Evolutionary conservation across 805 yeast species (phyloP).

Genomic region (Saturnispora sekii): DNA sequence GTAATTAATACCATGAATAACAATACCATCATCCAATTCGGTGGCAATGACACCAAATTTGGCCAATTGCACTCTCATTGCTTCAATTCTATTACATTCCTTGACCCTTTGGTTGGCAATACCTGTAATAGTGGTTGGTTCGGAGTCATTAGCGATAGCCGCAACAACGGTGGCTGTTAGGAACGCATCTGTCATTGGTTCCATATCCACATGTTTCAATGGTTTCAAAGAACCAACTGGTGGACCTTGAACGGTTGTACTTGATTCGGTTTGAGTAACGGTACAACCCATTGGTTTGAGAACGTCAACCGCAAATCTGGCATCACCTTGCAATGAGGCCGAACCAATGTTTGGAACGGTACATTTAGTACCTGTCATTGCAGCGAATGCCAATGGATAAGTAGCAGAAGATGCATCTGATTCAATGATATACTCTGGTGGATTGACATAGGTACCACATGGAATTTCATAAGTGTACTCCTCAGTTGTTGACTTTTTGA

Average conservation of each 20-base stretch:
- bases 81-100: slow-evolving; percentile 92
- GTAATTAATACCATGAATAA: slow-evolving; percentile 59
- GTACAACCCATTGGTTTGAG: slow-evolving; percentile 90
- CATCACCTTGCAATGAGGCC: slow-evolving; percentile 91
- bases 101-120: slow-evolving; percentile 97
- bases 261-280: slow-evolving; percentile 71
- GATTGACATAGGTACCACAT: slow-evolving; percentile 68
- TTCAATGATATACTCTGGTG: slow-evolving; percentile 79
- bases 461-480: slow-evolving; percentile 87
- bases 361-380: slow-evolving; percentile 86
- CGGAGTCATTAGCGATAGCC: slow-evolving; percentile 58
- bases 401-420: slow-evolving; percentile 98
- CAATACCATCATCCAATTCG: slow-evolving; percentile 89
- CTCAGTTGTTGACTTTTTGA: slow-evolving; percentile 58
- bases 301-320: slow-evolving; percentile 90
- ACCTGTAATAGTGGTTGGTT: slow-evolving; percentile 75
- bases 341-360: slow-evolving; percentile 93
- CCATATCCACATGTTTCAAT: slow-evolving; percentile 82
- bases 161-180: slow-evolving; percentile 95
- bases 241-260: slow-evolving; percentile 92
- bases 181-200: slow-evolving; percentile 99
- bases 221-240: slow-evolving; percentile 58
- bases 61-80: slow-evolving; percentile 82
- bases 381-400: slow-evolving; percentile 95
- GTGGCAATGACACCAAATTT: slow-evolving; percentile 83